phyloP scores from a whole-genome alignment of 78 protist species.

The Mastigamoeba balamuthi region DNA sequence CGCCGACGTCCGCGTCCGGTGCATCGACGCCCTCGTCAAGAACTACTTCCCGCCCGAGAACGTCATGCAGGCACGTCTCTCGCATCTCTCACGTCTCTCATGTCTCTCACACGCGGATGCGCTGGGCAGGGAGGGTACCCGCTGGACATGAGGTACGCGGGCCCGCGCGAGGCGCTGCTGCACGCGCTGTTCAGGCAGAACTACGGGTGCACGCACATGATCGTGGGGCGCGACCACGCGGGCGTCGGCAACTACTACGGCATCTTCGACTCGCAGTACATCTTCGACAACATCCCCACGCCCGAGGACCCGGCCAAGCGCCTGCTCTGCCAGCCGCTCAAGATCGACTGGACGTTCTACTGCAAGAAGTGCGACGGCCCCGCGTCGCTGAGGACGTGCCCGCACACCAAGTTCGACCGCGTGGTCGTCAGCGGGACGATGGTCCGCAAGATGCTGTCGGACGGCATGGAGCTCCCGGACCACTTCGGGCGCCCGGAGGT shows the following conservation, averaged over 20 bases:
- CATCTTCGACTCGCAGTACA: neutral
- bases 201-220: constrained; percentile 87
- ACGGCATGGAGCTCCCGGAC: neutral
- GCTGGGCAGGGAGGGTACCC: constrained; percentile 20
- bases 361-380: constrained; percentile 1
- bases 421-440: constrained; percentile 1
- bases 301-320: neutral
- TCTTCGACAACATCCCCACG: constrained; percentile 1
- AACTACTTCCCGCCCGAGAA: constrained; percentile 51
- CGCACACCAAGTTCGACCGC: neutral
- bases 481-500: constrained; percentile 2
- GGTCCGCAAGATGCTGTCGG: constrained; percentile 2
- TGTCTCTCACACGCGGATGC: too few species aligned
- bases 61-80: constrained; percentile 31
- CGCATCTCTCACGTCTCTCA: constrained; percentile 9
- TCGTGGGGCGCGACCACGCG: constrained; percentile 93
- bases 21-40: constrained; percentile 55
- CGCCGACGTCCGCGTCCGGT: constrained; percentile 67
- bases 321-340: constrained; percentile 1
- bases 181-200: constrained; percentile 90
- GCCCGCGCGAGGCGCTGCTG: constrained; percentile 93
- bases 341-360: constrained; percentile 5
- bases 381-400: constrained; percentile 1
- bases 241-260: constrained; percentile 34
- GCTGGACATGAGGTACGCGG: constrained; percentile 69